Evolutionary conservation across 805 yeast species (phyloP).

Genomic region (Candida golubevii): DNA sequence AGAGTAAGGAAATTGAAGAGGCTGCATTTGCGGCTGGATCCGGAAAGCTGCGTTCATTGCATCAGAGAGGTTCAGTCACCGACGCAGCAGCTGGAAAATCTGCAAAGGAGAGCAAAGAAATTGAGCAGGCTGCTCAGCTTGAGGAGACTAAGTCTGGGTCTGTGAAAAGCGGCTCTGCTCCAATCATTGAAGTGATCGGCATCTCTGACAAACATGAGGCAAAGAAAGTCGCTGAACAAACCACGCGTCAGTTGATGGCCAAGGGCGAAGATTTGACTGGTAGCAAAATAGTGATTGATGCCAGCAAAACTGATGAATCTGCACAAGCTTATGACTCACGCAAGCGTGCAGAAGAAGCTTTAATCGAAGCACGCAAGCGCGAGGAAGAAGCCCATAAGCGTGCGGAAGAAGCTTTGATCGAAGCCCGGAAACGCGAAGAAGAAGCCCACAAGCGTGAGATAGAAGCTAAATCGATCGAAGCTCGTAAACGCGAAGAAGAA

Average conservation of each 20-base stretch:
- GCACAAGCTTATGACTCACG: background rate
- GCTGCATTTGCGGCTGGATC: background rate
- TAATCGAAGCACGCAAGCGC: too few relatives aligned
- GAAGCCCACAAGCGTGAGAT: background rate
- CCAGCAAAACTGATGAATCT: conserved; percentile 26
- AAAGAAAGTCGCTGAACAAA: conserved; percentile 28
- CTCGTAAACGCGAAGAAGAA: background rate
- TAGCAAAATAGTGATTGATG: conserved; percentile 33
- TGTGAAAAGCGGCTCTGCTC: conserved; percentile 12
- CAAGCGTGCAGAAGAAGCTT: too few relatives aligned
- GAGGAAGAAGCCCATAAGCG: too few relatives aligned
- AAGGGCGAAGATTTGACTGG: conserved; percentile 31
- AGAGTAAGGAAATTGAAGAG: conserved; percentile 5
- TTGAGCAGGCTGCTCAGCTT: conserved; percentile 1
- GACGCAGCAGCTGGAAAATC: conserved; percentile 6
- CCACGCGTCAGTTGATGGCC: conserved; percentile 26
- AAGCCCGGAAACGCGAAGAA: background rate
- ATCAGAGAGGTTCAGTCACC: background rate
- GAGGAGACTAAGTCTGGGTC: conserved; percentile 4
- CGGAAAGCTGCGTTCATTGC: too few relatives aligned
- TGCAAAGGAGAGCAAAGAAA: background rate
- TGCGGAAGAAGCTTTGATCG: background rate
- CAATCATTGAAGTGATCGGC: conserved; percentile 34
- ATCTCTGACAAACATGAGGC: conserved; percentile 27
- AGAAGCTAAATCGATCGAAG: background rate